Evolutionary conservation across 768 basidiomycete species (phyloP).

Genomic region (Lactarius sp.): DNA sequence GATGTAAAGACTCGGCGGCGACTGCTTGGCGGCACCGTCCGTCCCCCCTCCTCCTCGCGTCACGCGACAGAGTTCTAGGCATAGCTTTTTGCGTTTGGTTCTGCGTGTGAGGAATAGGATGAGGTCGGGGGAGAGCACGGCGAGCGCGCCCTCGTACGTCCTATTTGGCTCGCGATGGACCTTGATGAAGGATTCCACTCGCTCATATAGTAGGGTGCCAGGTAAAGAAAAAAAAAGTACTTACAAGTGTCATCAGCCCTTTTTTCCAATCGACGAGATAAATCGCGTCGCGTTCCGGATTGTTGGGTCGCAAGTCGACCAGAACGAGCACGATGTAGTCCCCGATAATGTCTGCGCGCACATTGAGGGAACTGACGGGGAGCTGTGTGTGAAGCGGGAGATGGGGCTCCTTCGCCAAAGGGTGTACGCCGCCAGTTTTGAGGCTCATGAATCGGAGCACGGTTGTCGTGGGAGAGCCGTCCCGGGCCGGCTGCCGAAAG

Average conservation of each 20-base stretch:
- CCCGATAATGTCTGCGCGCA: constrained; percentile 8
- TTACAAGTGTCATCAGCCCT: constrained; percentile 2
- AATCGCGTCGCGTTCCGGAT: background rate
- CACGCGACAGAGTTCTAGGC: constrained; percentile 16
- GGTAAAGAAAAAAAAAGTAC: background rate
- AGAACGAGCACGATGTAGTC: constrained; percentile 6
- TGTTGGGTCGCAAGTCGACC: background rate
- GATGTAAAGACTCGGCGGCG: background rate
- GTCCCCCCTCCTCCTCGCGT: background rate
- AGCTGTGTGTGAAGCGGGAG: constrained; percentile 8
- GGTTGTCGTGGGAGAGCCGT: background rate
- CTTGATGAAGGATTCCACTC: background rate
- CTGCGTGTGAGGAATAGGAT: constrained; percentile 9
- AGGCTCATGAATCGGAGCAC: constrained; percentile 18
- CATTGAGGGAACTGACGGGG: constrained; percentile 4
- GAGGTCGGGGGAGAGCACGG: constrained; percentile 11
- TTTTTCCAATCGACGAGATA: constrained; percentile 12
- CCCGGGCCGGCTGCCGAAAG: background rate
- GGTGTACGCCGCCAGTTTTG: constrained; percentile 8
- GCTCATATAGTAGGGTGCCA: no score
- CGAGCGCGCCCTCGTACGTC: constrained; percentile 16
- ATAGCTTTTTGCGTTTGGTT: background rate
- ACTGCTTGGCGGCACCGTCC: background rate
- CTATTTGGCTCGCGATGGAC: constrained; percentile 16
- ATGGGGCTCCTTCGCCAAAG: background rate